Percentiles rank a stretch among this genome's conserved stretches.
Conservation (phyloP, 2,329 filamentous ascomycete genomes). For the Alternaria postmessia region DNA sequence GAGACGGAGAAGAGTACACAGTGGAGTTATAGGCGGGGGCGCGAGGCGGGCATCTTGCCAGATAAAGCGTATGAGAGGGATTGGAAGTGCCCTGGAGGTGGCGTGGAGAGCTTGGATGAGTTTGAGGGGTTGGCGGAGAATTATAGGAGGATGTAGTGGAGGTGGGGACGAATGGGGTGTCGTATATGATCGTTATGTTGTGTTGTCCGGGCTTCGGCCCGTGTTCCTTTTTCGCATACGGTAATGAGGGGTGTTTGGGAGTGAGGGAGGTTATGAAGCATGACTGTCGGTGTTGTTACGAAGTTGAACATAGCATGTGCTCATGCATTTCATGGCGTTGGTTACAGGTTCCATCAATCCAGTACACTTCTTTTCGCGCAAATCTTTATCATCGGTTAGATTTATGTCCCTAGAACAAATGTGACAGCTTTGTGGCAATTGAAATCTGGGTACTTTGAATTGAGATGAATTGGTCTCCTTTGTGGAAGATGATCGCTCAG, state of each 20-base stretch:
- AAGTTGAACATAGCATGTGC: neutral
- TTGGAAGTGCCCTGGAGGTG: conserved; percentile 52
- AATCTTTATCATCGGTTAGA: neutral
- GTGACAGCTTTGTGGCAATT: neutral
- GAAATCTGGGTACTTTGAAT: neutral
- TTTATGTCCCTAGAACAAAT: neutral
- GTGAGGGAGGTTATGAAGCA: neutral
- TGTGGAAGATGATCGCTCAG: neutral
- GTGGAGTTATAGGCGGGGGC: conserved; percentile 89
- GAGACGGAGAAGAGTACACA: conserved; percentile 84
- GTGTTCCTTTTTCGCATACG: neutral
- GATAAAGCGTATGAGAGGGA: conserved; percentile 53
- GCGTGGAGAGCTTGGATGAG: conserved; percentile 45
- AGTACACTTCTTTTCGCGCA: neutral
- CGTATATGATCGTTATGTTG: neutral
- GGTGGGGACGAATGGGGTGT: neutral
- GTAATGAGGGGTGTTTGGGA: conserved; percentile 1
- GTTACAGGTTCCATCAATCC: neutral
- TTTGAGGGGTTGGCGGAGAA: conserved; percentile 57
- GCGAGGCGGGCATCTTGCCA: conserved; percentile 81
- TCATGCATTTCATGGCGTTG: neutral
- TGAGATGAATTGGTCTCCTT: neutral
- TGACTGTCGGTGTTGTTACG: neutral
- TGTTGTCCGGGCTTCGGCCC: neutral
- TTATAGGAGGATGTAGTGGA: conserved; percentile 38